These are phyloP conservation scores for Meira nashicola DNA, from an alignment of 1,284 basidiomycete genomes.

Conservation along the genomic window DNA sequence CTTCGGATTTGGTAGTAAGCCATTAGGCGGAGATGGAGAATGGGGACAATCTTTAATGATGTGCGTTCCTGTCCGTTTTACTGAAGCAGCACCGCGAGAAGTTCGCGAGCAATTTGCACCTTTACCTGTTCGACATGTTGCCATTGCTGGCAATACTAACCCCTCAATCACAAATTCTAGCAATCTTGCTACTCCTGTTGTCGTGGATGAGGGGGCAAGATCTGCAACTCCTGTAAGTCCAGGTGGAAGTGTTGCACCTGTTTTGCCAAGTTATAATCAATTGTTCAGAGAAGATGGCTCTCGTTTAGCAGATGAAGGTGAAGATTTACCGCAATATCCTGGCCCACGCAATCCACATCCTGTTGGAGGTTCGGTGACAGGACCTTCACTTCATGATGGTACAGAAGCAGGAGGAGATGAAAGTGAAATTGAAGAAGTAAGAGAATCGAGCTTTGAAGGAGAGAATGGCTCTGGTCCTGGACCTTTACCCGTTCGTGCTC, in stretches of 20 bases:
- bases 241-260: slow-evolving; percentile 15
- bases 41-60: slow-evolving; percentile 50
- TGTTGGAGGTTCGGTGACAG: slow-evolving; percentile 12
- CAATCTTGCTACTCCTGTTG: slow-evolving; percentile 2
- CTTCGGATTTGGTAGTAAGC: slow-evolving; percentile 38
- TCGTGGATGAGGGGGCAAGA: background rate
- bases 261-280: slow-evolving; percentile 50
- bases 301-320: slow-evolving; percentile 47
- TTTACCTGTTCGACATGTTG: slow-evolving; percentile 12
- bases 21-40: slow-evolving; percentile 24
- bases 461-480: background rate
- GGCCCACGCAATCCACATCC: slow-evolving; percentile 16
- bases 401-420: background rate
- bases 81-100: slow-evolving; percentile 46
- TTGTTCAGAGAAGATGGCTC: slow-evolving; percentile 52
- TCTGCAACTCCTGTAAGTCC: background rate
- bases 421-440: background rate
- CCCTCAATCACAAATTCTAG: background rate
- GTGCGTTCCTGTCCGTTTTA: slow-evolving; percentile 52
- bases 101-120: slow-evolving; percentile 47
- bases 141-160: no score
- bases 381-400: slow-evolving; percentile 4
- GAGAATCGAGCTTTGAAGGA: background rate
- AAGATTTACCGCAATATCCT: slow-evolving; percentile 49
- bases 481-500: background rate